A percentile compares a stretch with the other conserved stretches of the same genome.
Conservation (phyloP, 1,284 basidiomycete species). For the Austropuccinia psidii region DNA sequence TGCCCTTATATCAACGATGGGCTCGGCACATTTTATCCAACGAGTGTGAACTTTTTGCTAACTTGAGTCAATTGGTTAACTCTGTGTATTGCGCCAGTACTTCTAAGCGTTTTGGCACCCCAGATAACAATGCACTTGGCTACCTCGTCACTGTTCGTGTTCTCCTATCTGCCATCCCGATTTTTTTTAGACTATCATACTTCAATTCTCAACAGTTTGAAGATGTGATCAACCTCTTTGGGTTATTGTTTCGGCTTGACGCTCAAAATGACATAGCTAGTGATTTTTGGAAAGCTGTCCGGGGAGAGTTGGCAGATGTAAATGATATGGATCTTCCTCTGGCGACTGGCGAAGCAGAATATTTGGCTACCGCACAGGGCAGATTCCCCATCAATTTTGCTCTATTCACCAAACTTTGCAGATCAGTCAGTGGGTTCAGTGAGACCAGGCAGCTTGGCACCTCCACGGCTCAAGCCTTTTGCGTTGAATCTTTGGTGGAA, state of each 20-base stretch:
- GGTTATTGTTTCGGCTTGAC: constrained; percentile 24
- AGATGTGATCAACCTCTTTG: constrained; percentile 28
- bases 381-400: constrained; percentile 30
- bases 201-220: constrained; percentile 26
- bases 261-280: constrained; percentile 25
- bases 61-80: constrained; percentile 15
- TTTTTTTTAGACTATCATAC: constrained; percentile 25
- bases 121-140: constrained; percentile 33
- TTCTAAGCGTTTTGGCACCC: constrained; percentile 4
- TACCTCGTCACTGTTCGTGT: constrained; percentile 29
- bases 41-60: constrained; percentile 29
- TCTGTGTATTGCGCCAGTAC: constrained; percentile 22
- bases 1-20: constrained; percentile 33
- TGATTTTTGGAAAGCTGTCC: constrained; percentile 20
- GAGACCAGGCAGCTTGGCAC: constrained; percentile 1
- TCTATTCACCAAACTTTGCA: constrained; percentile 28
- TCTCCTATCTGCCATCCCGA: constrained; percentile 26
- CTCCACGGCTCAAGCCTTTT: neutral
- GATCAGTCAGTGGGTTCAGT: constrained; percentile 31
- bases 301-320: constrained; percentile 5
- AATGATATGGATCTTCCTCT: constrained; percentile 12
- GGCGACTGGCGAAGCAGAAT: constrained; percentile 20
- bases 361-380: constrained; percentile 6
- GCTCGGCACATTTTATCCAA: constrained; percentile 20
- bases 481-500: constrained; percentile 9